phyloP scores from a whole-genome alignment of 2,329 filamentous ascomycete genomes.

The Pseudogymnoascus sp. region DNA sequence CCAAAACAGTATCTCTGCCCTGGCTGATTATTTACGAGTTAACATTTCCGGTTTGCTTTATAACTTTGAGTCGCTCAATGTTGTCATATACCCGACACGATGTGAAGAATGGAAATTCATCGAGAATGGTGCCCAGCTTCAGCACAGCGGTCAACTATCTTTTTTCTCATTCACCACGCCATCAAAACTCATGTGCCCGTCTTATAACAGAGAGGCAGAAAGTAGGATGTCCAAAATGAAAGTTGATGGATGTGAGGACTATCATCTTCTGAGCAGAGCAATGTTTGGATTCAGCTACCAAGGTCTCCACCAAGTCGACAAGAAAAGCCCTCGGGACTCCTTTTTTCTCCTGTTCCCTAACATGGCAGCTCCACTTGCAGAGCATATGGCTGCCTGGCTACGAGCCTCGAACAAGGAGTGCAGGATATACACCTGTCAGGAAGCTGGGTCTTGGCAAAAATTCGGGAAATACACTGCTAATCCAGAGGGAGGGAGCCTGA shows the following conservation, averaged over 20 bases:
- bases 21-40: slow-evolving; percentile 18
- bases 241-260: neutral
- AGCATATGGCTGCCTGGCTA: slow-evolving; percentile 39
- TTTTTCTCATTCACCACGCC: slow-evolving; percentile 1
- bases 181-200: neutral
- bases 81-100: slow-evolving; percentile 21
- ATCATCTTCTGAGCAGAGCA: slow-evolving; percentile 12
- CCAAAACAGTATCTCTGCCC: neutral
- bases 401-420: slow-evolving; percentile 32
- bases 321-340: slow-evolving; percentile 17
- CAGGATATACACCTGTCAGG: slow-evolving; percentile 34
- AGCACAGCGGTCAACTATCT: neutral
- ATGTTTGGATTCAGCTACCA: slow-evolving; percentile 20
- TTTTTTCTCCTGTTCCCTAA: slow-evolving; percentile 45
- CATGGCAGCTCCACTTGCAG: slow-evolving; percentile 27
- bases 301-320: slow-evolving; percentile 14
- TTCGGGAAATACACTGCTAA: slow-evolving; percentile 29
- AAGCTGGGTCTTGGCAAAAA: slow-evolving; percentile 38
- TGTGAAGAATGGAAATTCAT: slow-evolving; percentile 25
- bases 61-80: slow-evolving; percentile 13
- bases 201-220: slow-evolving; percentile 1
- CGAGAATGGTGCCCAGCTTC: slow-evolving; percentile 10
- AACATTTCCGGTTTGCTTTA: slow-evolving; percentile 19
- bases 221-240: neutral
- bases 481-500: slow-evolving; percentile 15